Evolutionary conservation across 345 rosid genomes (phyloP), one percentile per base, ranked within the genome.

Genomic region (Rhizophora mangle): DNA sequence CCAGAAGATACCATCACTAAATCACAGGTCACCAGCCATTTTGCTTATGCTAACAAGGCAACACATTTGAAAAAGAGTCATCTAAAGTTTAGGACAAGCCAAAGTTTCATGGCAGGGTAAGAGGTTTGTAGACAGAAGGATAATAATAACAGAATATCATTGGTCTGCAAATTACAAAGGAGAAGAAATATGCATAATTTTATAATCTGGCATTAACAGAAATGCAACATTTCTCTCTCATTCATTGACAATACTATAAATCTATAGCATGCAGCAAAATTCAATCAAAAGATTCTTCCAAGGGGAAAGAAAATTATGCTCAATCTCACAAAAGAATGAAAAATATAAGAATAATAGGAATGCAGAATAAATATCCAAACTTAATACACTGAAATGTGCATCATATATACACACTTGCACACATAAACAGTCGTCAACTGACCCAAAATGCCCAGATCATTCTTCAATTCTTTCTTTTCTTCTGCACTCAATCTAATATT

Each of bases 371-470:
- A 68, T 21, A 77, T 39, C 10, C 54, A 60, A 34, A 19, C 52
- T 47, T 22, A 30, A 70, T 53, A n/a, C 6, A 8, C 6, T 7
- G 52, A 64, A 24, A 8, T 27, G 5, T 54, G 49, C 63, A 66
- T 59, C 29, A 20, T 64, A 29, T 63, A 34, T 56, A 76, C 39
- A 63, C 34, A 46, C 18, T 31, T 59, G 39, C 63, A 71, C 65
- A 67, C 27, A 31, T 31, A 69, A 19, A 67, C 32, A 67, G 55
- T 47, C 15, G 70, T 73, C 71, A 65, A 81, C 76, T 68, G 46
- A 91, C 98, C 97, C 34, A 83, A 77, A 79, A 88, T 77, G 61
- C 88, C 86, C 69, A 93, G 79, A 59, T 89, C 89, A 80, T 82
- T 81, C 76, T 79, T 78, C 68, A 91, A 78, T 64, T 84, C 83